Conservation (phyloP, 2,329 filamentous ascomycete genomes). For the Colletotrichum sp. region DNA sequence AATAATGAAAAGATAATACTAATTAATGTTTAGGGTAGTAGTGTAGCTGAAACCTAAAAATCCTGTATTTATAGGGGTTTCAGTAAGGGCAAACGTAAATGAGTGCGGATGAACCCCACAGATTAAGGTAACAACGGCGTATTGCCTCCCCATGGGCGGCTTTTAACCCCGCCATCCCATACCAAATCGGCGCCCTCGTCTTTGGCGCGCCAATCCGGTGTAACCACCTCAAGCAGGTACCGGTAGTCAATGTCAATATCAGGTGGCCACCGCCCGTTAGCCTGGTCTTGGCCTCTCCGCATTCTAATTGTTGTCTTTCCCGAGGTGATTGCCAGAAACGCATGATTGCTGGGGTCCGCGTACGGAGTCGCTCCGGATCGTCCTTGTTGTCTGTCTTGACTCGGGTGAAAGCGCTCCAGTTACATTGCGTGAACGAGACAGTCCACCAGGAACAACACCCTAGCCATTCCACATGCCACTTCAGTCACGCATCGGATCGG, state of each 20-base stretch:
- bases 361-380: not conserved
- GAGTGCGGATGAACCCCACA: not conserved
- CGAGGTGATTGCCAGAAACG: not conserved
- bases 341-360: not conserved
- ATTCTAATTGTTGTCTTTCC: not conserved
- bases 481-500: not conserved
- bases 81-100: no score
- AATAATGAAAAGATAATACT: no score
- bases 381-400: not conserved
- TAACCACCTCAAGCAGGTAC: constrained; percentile 4
- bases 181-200: not conserved
- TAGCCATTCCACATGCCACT: not conserved
- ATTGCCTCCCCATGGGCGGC: not conserved
- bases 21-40: no score
- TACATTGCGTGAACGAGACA: not conserved
- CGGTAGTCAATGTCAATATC: not conserved
- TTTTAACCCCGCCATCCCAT: not conserved
- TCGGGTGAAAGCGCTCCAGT: constrained; percentile 5
- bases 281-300: constrained; percentile 9
- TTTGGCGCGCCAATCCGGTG: constrained; percentile 12
- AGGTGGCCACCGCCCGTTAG: not conserved
- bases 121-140: not conserved
- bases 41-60: no score
- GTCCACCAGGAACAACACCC: not conserved
- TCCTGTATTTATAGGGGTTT: no score